Base-by-base conservation (phyloP, 164 flowering plant genomes). In the Vitis riparia region DNA sequence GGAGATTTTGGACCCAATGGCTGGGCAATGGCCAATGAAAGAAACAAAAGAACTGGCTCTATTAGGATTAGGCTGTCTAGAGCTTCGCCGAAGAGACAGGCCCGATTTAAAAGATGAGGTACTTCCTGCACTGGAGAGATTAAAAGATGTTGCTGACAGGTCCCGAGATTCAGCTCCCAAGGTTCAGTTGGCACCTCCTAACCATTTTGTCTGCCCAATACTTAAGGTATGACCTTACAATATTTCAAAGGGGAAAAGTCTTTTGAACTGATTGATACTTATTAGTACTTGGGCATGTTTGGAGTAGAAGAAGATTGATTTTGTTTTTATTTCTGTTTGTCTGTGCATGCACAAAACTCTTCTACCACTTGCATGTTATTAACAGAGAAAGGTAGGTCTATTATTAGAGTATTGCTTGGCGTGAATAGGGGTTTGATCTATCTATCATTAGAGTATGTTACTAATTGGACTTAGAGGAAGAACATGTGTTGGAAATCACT, bases 131-230 rank as follows among this genome's bases (percentile, higher is more conserved):
- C 71, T 93, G 70, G 88, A 91, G 82, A 83, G 75, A 69, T 48
- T 93, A 68, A 89, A 82, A 80, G 84, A 72, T 47, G 56, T 71
- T 30, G 95, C 90, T 29, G 82, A 76, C 27, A 75, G 59, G 62
- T 85, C 89, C 23, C 73, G 81, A 17, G 64, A 71, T 61, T 57
- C 51, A 15, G 68, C 71, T 23, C 67, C 80, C 7, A 29, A 2
- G 32, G 57, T 64, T 19, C 75, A 48, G 9, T 48, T 71, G 11
- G 67, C 63, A 9, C 85, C 95, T 68, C 95, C 98, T 16, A 81
- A 47, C 71, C 91, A 91, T 73, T 89, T 90, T 81, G 70, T 85
- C 37, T 93, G 98, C 75, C 98, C 98, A 55, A 83, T 93, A 68
- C 85, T 86, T 66, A 76, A 86, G 93, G 96, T 92, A 74, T 48